Evolutionary conservation across 2,329 filamentous ascomycete genomes (phyloP), one percentile per base, ranked within the genome.

Genomic region (Neocatenulostroma microsporum): DNA sequence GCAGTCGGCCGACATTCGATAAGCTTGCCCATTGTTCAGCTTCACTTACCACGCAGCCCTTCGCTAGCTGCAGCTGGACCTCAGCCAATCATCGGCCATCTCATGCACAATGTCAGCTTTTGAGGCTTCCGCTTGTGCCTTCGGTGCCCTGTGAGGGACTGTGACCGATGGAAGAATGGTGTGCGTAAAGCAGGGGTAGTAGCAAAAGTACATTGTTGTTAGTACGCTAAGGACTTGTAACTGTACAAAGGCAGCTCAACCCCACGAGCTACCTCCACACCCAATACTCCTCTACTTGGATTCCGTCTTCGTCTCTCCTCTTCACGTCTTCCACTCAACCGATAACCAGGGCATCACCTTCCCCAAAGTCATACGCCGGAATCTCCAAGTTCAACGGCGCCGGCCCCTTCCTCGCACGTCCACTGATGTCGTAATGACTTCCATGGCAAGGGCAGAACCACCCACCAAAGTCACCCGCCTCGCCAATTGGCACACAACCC

Each of bases 391-490:
- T 98, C 60, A 98, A 78, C 51, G 91, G 91, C 45, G 91, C 91
- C 48, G 91, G 91, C 51, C 91, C 91, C 78, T 85, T 95, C 74
- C 91, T 82, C 77, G 94, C 85, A 69, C 91, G 87, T 66, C 91
- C 91, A 49, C 88, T 96, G 67, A 98, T 96, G 66, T 98, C 91
- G 79, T 98, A 98, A 76, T 98, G 91, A 55, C 88, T 95, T 68
- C 91, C 91, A 78, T 98, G 91, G 84, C 91, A 98, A 51, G 91
- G 91, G 76, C 91, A 98, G 83, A 98, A 98, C 91, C 91, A 98
- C 62, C 91, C 91, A 64, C 91, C 91, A 60, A 74, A 98, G 69
- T 98, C 93, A 66, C 91, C 91, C 49, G 91, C 86, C 74, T 98
- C 91, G 60, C 93, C 91, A 59, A 98, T 98, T 62, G 91, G 91